Conservation (phyloP, 495 filamentous ascomycete species). For the Chaetomium tenue region DNA sequence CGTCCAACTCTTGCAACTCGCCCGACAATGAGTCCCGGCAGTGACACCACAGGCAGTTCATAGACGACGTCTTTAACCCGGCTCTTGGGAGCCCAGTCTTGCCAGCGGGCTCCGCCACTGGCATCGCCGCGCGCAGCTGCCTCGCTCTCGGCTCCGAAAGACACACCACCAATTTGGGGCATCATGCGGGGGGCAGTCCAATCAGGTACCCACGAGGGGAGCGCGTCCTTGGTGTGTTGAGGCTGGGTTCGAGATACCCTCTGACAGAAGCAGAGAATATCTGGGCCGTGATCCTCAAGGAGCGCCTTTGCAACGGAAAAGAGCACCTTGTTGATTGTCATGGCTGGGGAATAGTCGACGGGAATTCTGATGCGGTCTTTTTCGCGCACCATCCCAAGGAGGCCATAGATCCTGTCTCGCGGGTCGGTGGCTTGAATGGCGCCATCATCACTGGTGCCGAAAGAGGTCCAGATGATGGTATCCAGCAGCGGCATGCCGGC, state of each 20-base stretch:
- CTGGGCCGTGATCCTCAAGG: constrained; percentile 14
- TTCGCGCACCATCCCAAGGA: constrained; percentile 24
- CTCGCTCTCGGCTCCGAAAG: neutral
- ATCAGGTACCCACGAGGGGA: constrained; percentile 19
- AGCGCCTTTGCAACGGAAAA: constrained; percentile 55
- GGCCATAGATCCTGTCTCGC: constrained; percentile 30
- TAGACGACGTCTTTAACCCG: neutral
- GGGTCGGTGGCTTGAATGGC: constrained; percentile 22
- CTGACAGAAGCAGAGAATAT: constrained; percentile 16
- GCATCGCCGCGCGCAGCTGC: neutral
- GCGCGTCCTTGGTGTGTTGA: neutral
- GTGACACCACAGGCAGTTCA: constrained; percentile 11
- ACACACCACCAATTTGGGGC: neutral
- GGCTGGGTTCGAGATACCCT: neutral
- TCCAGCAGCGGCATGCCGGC: constrained; percentile 20
- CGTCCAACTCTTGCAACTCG: constrained; percentile 1
- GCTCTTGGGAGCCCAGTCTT: constrained; percentile 12
- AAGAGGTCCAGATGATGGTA: constrained; percentile 4
- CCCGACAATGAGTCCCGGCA: neutral
- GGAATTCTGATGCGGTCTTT: constrained; percentile 15
- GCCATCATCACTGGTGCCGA: neutral
- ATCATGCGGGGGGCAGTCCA: constrained; percentile 13
- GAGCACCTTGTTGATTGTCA: constrained; percentile 51
- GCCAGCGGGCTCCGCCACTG: constrained; percentile 3
- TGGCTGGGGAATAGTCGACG: constrained; percentile 25